Conservation (phyloP, 2,329 filamentous ascomycete genomes). For the Xylaria sp. region DNA sequence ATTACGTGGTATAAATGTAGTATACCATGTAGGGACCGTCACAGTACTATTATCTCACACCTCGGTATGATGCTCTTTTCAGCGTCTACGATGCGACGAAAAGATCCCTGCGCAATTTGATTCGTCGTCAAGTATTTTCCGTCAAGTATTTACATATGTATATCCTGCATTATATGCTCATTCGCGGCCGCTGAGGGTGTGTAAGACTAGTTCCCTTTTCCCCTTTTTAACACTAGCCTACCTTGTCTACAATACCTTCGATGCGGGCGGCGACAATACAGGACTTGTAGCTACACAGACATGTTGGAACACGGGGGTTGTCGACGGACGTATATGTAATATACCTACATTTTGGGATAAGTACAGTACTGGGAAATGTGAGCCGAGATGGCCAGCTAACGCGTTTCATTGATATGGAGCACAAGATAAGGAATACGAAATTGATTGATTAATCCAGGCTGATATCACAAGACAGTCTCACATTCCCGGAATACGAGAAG, state of each 20-base stretch:
- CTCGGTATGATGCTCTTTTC: conserved; percentile 18
- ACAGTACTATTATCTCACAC: conserved; percentile 19
- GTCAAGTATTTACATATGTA: conserved; percentile 10
- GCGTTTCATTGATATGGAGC: neutral
- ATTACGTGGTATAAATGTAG: neutral
- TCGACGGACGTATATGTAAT: neutral
- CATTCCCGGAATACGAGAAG: conserved; percentile 9
- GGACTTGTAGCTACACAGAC: neutral
- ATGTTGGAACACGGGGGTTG: neutral
- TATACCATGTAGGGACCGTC: neutral
- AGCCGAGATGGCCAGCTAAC: neutral
- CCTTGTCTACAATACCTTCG: conserved; percentile 5
- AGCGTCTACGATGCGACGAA: conserved; percentile 2
- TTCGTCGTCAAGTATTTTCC: conserved; percentile 4
- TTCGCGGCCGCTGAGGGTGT: conserved; percentile 19
- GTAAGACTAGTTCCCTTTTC: conserved; percentile 20
- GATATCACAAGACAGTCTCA: conserved; percentile 4
- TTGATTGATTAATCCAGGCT: conserved; percentile 1
- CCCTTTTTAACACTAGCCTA: neutral
- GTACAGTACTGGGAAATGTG: neutral
- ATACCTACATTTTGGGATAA: neutral
- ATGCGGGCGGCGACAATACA: neutral
- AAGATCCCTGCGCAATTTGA: conserved; percentile 6
- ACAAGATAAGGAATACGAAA: conserved; percentile 5
- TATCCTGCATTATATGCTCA: neutral